Percentiles rank a stretch among this genome's conserved stretches.
phyloP scores from a whole-genome alignment of 768 basidiomycete genomes.

The Mycena crocata region DNA sequence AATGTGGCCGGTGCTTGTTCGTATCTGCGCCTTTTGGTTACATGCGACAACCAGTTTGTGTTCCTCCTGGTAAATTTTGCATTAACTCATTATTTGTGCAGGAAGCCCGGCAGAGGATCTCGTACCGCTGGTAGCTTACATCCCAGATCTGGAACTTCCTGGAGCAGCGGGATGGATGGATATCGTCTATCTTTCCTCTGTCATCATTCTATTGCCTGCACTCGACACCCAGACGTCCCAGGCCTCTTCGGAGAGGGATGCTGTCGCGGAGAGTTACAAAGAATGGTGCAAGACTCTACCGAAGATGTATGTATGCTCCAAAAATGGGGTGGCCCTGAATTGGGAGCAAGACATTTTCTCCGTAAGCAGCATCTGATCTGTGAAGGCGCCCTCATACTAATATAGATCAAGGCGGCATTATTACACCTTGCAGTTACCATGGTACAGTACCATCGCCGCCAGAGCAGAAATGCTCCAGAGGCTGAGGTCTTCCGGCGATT shows the following conservation, averaged over 20 bases:
- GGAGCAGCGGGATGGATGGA: background rate
- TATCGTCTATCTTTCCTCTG: background rate
- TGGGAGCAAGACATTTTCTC: background rate
- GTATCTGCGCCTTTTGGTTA: conserved; percentile 9
- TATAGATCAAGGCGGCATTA: background rate
- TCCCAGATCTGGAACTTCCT: background rate
- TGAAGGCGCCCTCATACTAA: background rate
- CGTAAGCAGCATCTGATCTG: background rate
- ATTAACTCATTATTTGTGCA: too few species aligned
- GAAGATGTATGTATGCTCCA: background rate
- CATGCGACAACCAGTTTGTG: background rate
- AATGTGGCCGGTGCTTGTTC: conserved; percentile 4
- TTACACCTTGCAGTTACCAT: background rate
- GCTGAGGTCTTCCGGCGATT: background rate
- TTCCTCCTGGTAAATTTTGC: background rate
- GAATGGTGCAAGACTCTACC: background rate
- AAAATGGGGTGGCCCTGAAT: background rate
- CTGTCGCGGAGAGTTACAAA: background rate
- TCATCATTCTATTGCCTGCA: background rate
- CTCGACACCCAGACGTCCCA: background rate
- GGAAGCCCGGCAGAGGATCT: too few species aligned
- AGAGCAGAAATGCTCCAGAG: background rate
- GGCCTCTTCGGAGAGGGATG: background rate
- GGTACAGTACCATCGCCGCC: background rate
- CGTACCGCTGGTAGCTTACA: background rate